Evolutionary conservation across 176 grass and related monocot species (phyloP).

Genomic region (Saccharum spontaneum): DNA sequence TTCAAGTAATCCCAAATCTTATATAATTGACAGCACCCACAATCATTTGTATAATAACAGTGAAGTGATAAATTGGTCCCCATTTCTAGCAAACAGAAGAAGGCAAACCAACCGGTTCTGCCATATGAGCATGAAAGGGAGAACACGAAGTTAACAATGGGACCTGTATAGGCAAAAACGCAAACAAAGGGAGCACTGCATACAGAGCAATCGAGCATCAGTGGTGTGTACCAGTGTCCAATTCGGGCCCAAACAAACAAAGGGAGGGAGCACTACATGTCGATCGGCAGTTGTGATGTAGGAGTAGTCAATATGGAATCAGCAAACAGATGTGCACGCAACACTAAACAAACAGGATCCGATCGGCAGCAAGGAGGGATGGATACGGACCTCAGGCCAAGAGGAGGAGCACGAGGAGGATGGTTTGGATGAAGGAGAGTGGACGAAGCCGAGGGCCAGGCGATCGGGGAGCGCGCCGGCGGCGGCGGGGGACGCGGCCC

Average conservation of each 20-base stretch:
- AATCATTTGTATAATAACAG: neutral
- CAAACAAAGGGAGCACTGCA: neutral
- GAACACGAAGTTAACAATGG: neutral
- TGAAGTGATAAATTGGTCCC: neutral
- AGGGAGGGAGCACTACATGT: neutral
- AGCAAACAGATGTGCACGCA: neutral
- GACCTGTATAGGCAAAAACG: neutral
- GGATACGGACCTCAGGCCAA: constrained; percentile 51
- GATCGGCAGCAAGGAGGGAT: neutral
- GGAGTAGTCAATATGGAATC: neutral
- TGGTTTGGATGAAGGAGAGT: neutral
- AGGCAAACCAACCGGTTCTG: neutral
- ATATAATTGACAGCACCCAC: neutral
- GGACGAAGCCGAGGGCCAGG: constrained; percentile 71
- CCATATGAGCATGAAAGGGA: neutral
- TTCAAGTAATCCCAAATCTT: neutral
- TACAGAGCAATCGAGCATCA: neutral
- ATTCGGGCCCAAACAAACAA: neutral
- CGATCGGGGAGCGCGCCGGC: constrained; percentile 55
- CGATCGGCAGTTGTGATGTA: neutral
- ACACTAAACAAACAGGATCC: neutral
- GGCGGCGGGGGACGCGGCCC: neutral
- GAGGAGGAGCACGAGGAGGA: constrained; percentile 33
- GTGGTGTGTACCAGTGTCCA: neutral
- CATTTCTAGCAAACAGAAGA: neutral